Evolutionary conservation across 371 early-diverging fungal species (phyloP).

Genomic region (Mortierella sp.): DNA sequence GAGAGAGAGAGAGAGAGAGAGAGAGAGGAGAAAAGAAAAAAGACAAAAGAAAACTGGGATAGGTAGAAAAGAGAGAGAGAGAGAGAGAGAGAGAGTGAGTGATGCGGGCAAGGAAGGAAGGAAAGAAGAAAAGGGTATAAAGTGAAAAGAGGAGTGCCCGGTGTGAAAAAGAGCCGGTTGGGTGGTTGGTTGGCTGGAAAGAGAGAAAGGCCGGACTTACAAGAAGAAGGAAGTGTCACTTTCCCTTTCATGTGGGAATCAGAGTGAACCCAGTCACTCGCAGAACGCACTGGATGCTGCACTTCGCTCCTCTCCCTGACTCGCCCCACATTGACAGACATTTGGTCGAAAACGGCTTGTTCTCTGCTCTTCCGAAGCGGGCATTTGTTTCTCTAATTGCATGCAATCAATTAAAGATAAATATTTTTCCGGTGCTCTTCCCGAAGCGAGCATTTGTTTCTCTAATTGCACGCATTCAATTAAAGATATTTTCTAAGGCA

Average conservation of each 20-base stretch:
- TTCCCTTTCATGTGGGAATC: conserved; percentile 10
- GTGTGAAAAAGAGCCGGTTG: neutral
- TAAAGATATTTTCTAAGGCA: no score
- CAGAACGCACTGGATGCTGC: no score
- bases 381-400: neutral
- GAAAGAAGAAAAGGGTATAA: neutral
- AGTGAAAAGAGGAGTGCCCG: neutral
- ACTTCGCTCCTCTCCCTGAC: no score
- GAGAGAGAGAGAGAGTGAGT: no score
- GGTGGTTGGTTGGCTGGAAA: neutral
- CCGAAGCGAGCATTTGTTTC: no score
- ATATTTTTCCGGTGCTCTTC: no score
- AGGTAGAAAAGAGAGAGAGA: neutral
- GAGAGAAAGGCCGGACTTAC: neutral
- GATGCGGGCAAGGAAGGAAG: neutral
- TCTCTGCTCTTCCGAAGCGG: neutral
- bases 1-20: neutral
- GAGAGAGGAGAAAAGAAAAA: neutral
- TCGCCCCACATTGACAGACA: neutral
- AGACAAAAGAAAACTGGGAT: no score
- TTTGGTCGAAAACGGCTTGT: neutral
- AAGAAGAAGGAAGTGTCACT: neutral
- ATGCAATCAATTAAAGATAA: neutral
- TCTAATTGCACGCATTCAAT: no score
- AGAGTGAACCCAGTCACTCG: no score